Evolutionary conservation across 768 basidiomycete genomes (phyloP).

Genomic region (Mycena kentingensis): DNA sequence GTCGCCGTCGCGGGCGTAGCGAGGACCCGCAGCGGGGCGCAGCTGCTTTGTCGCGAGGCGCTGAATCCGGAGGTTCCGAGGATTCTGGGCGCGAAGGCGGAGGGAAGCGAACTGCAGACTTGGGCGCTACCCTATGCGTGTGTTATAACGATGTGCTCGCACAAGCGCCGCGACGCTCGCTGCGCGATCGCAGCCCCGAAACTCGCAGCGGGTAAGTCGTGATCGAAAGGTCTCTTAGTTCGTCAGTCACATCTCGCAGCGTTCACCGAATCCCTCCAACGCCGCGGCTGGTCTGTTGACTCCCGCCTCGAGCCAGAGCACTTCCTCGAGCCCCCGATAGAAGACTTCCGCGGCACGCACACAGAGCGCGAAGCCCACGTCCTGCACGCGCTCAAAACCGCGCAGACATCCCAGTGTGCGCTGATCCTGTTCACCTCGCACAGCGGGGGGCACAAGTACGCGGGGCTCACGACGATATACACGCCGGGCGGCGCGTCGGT

Average conservation of each 20-base stretch:
- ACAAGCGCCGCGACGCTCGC: slow-evolving; percentile 89
- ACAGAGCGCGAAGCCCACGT: slow-evolving; percentile 61
- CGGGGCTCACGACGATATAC: slow-evolving; percentile 81
- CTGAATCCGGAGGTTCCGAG: slow-evolving; percentile 61
- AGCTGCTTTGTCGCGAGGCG: slow-evolving; percentile 62
- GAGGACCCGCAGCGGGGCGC: slow-evolving; percentile 62
- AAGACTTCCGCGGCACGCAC: slow-evolving; percentile 53
- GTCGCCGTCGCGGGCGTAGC: slow-evolving; percentile 76
- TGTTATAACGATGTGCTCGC: slow-evolving; percentile 92
- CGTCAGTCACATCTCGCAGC: slow-evolving; percentile 42
- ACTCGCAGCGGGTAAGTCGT: slow-evolving; percentile 65
- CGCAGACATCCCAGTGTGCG: slow-evolving; percentile 60
- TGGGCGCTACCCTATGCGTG: slow-evolving; percentile 90
- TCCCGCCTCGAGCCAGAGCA: slow-evolving; percentile 71
- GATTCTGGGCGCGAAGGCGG: slow-evolving; percentile 37
- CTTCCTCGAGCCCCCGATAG: slow-evolving; percentile 56
- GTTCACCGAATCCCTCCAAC: slow-evolving; percentile 62
- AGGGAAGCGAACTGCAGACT: slow-evolving; percentile 53
- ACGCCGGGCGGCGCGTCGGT: slow-evolving; percentile 82
- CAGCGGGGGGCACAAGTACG: slow-evolving; percentile 92
- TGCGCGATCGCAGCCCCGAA: slow-evolving; percentile 86
- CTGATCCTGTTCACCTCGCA: slow-evolving; percentile 89
- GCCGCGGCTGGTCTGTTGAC: slow-evolving; percentile 73
- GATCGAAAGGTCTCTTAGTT: slow-evolving; percentile 1
- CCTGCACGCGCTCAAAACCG: slow-evolving; percentile 51